Base-by-base conservation (phyloP, 2,329 filamentous ascomycete genomes). In the Fonsecaea monophora region DNA sequence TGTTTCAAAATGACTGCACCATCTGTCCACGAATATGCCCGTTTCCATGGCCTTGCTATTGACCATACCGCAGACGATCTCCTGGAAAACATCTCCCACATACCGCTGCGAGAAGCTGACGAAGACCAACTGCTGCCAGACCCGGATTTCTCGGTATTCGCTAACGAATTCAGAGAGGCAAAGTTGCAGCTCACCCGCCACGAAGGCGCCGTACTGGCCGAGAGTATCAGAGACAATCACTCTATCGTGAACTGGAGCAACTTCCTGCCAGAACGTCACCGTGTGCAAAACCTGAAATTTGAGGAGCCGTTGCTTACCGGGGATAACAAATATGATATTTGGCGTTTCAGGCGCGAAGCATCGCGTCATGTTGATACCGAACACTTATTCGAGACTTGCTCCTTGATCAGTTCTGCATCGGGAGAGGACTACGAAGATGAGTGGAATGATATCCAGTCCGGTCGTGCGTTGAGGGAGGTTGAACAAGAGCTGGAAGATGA, bases 21-120 rank as follows among this genome's bases (percentile, higher is more conserved):
- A 15, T 78, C 78, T 21, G 70, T 81, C 6, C 73, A 84, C 7
- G 79, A 83, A 18, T 85, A 84, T 68, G 82, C 83, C 21, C 78
- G 82, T 30, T 80, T 78, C 57, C 74, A 83, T 65, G 78, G 78
- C 3, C 75, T 84, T 25, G 79, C 78, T 37, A 73, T 65, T 59
- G 74, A 82, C 64, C 79, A 79, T 71, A 73, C 73, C 3, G 71
- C 71, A 4, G 70, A 77, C 1, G 63, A 77, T 53, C 75, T 76
- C 1, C 42, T 72, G 2, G 30, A 71, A 9, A 50, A 68, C 50
- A 61, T 74, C 48, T 25, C 72, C 4, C 37, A 64, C 25, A 40
- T 64, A 9, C 53, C 62, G 13, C 35, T 42, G 10, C n/a, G 50
- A 12, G 32, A 32, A 10, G 10, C 15, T 15, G 45, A 62, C 34